phyloP scores from a whole-genome alignment of 768 basidiomycete species.

The Collybia nuda region DNA sequence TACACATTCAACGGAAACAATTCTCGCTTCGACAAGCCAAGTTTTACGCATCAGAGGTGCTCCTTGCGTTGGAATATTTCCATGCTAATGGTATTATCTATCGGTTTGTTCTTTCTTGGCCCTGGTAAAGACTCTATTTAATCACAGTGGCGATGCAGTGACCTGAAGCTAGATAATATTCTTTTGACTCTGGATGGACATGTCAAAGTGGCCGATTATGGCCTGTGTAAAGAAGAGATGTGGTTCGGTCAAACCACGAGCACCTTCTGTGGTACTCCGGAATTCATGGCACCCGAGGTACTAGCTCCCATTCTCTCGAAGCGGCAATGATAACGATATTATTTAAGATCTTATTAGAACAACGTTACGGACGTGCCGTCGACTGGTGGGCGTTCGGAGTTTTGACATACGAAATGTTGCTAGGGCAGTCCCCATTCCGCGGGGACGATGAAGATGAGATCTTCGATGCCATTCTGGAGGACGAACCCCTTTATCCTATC shows the following conservation, averaged over 20 bases:
- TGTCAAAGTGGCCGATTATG: conserved; percentile 98
- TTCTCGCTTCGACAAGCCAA: conserved; percentile 99
- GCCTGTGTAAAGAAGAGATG: conserved; percentile 99
- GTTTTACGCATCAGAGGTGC: conserved; percentile 96
- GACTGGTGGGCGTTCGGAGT: conserved; percentile 99
- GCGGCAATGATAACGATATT: conserved; percentile 7
- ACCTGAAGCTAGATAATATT: conserved; percentile 98
- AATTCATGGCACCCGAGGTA: conserved; percentile 99
- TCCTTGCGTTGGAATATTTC: conserved; percentile 96
- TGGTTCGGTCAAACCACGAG: conserved; percentile 94
- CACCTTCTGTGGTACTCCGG: conserved; percentile 99
- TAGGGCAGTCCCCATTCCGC: conserved; percentile 98
- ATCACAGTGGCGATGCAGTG: conserved; percentile 43
- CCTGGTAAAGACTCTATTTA: no score
- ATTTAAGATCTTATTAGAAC: conserved; percentile 91
- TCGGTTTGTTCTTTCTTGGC: conserved; percentile 51
- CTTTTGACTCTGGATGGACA: conserved; percentile 95
- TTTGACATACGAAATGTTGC: conserved; percentile 96
- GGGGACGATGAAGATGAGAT: conserved; percentile 99
- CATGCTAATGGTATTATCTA: conserved; percentile 99
- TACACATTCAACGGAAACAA: conserved; percentile 98
- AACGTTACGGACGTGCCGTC: conserved; percentile 96
- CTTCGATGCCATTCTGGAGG: conserved; percentile 98
- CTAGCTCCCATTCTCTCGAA: neutral
- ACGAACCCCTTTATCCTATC: conserved; percentile 97